phyloP scores from a whole-genome alignment of 208 protist genomes.

The Wallacemonas collosoma region DNA sequence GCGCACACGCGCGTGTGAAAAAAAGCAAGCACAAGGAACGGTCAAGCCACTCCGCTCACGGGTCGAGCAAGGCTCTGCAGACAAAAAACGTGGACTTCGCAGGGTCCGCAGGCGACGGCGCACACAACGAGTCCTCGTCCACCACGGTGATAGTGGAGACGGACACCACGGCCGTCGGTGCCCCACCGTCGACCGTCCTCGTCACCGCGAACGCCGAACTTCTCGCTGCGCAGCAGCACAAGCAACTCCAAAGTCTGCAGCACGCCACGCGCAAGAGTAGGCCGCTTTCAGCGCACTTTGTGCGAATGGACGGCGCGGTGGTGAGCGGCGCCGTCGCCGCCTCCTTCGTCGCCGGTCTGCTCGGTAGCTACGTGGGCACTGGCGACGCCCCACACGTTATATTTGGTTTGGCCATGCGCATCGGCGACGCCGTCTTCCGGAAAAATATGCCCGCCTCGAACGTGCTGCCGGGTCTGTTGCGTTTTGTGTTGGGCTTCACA shows the following conservation, averaged over 20 bases:
- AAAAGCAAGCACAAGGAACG: slow-evolving; percentile 1
- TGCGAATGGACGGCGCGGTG: slow-evolving; percentile 32
- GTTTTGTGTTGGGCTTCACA: slow-evolving; percentile 24
- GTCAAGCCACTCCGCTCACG: not conserved
- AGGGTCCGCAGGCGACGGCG: too few species aligned
- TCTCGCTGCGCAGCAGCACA: slow-evolving; percentile 9
- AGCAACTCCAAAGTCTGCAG: slow-evolving; percentile 9
- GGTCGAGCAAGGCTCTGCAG: too few species aligned
- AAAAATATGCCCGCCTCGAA: slow-evolving; percentile 40
- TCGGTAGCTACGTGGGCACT: slow-evolving; percentile 35
- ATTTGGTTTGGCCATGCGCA: slow-evolving; percentile 34
- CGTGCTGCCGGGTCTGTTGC: slow-evolving; percentile 25
- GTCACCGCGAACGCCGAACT: slow-evolving; percentile 8
- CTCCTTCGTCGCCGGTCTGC: slow-evolving; percentile 35
- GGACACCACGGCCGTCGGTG: not conserved
- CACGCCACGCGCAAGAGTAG: not conserved
- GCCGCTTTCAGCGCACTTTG: slow-evolving; percentile 20
- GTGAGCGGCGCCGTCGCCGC: slow-evolving; percentile 28
- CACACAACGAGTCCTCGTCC: not conserved
- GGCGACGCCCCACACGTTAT: slow-evolving; percentile 31
- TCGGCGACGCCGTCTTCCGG: slow-evolving; percentile 30
- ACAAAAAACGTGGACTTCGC: not conserved
- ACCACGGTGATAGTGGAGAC: not conserved
- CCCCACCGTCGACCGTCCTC: not conserved
- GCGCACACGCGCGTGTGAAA: not conserved